phyloP scores from a whole-genome alignment of 1,284 basidiomycete species.

The Ceratobasidium sp. region DNA sequence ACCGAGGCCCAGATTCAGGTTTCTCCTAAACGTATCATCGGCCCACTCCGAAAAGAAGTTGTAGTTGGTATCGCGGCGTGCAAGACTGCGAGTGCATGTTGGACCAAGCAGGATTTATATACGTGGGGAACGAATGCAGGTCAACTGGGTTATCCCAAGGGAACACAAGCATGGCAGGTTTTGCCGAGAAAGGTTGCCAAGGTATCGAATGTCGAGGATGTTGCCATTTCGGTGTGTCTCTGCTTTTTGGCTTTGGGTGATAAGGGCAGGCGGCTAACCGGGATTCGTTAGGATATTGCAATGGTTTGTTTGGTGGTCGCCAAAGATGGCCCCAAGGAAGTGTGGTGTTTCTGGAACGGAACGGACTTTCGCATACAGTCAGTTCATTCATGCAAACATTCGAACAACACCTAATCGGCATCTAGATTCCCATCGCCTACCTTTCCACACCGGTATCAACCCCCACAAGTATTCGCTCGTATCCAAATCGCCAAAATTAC shows the following conservation, averaged over 20 bases:
- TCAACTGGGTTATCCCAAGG: slow-evolving; percentile 87
- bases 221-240: slow-evolving; percentile 71
- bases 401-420: slow-evolving; percentile 52
- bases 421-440: slow-evolving; percentile 15
- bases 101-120: slow-evolving; percentile 85
- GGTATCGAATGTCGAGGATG: slow-evolving; percentile 70
- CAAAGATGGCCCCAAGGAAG: slow-evolving; percentile 78
- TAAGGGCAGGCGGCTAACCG: background rate
- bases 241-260: background rate
- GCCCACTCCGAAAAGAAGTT: slow-evolving; percentile 79
- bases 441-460: slow-evolving; percentile 70
- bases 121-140: slow-evolving; percentile 97
- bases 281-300: slow-evolving; percentile 66
- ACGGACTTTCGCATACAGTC: slow-evolving; percentile 77
- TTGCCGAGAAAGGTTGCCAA: slow-evolving; percentile 85
- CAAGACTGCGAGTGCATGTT: slow-evolving; percentile 88
- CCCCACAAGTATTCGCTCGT: slow-evolving; percentile 73
- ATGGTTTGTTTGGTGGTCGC: slow-evolving; percentile 82
- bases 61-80: slow-evolving; percentile 88
- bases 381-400: slow-evolving; percentile 71
- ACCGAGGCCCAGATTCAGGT: slow-evolving; percentile 66
- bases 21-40: slow-evolving; percentile 77
- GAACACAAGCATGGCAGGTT: slow-evolving; percentile 78
- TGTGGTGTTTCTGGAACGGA: slow-evolving; percentile 85
- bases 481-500: slow-evolving; percentile 83